phyloP scores from a whole-genome alignment of 805 yeast genomes.

The Starmerella stigmatis region DNA sequence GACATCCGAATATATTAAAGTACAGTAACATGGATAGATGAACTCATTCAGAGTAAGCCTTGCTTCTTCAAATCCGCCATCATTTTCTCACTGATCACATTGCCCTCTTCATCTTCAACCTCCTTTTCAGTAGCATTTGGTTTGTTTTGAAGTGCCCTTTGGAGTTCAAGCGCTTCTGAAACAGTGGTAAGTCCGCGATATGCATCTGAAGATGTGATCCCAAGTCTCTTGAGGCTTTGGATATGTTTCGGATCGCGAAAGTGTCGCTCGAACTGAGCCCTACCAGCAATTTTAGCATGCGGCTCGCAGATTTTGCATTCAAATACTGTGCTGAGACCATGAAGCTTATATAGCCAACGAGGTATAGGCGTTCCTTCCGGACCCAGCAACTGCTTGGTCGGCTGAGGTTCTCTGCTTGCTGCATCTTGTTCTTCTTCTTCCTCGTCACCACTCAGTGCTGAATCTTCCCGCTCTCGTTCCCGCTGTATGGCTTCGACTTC shows the following conservation, averaged over 20 bases:
- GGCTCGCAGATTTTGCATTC: conserved; percentile 77
- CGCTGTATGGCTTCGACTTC: conserved; percentile 40
- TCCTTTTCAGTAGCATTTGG: conserved; percentile 52
- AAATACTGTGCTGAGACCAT: conserved; percentile 66
- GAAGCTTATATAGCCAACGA: conserved; percentile 80
- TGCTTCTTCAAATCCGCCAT: conserved; percentile 79
- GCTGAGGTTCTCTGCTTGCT: conserved; percentile 23
- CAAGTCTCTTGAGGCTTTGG: conserved; percentile 64
- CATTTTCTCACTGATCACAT: conserved; percentile 75
- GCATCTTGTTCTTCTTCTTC: conserved; percentile 12
- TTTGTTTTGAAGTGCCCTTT: conserved; percentile 47
- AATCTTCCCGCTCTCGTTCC: conserved; percentile 24
- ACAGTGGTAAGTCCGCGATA: conserved; percentile 60
- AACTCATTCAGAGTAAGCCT: conserved; percentile 48
- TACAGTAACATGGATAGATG: too few relatives aligned
- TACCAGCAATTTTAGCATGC: conserved; percentile 58
- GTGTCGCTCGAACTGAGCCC: conserved; percentile 61
- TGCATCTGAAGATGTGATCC: conserved; percentile 45
- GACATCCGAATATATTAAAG: too few relatives aligned
- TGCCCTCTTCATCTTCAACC: conserved; percentile 87
- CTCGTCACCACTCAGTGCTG: conserved; percentile 13
- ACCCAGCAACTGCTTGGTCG: conserved; percentile 54
- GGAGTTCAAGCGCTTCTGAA: conserved; percentile 51
- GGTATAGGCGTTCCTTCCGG: conserved; percentile 91
- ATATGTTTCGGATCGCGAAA: conserved; percentile 57